Evolutionary conservation across 805 yeast genomes (phyloP), one percentile per base, ranked within the genome.

Genomic region (Spathaspora boniae): DNA sequence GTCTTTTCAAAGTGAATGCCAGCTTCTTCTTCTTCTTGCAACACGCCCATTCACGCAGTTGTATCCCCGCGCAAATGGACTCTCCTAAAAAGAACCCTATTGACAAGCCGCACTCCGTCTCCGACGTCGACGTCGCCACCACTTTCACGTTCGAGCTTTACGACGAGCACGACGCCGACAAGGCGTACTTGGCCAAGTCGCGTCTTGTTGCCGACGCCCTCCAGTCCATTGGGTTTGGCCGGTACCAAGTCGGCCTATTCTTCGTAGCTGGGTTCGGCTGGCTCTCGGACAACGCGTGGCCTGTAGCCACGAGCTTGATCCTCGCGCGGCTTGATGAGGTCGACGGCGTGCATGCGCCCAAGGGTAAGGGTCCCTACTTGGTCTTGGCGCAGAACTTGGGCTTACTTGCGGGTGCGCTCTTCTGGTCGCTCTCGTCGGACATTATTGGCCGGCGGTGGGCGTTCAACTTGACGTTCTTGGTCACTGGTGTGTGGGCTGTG

Each of bases 241-340:
- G 39, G 44, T 73, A 72, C 46, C 82, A 76, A 42, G 53, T 58
- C 34, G 68, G 73, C 41, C 51, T 75, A 6, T 74, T 76, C 45
- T 61, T 66, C 41, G 57, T 76, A n/a, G 76, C 76, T 18, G 82
- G 82, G 4, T 68, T 74, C 54, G 82, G 82, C 18, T 76, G 76
- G 54, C 69, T 77, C 7, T 75, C 68, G 8, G 69, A 64, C 40
- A 64, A 64, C 40, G 62, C 63, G 2, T 65, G 67, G 60, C 70
- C 70, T 6, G 50, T 60, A 9, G 67, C 59, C 5, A 57, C 62
- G 1, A 45, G 60, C 12, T 53, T 62, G 32, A 56, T 65, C 11
- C 38, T 62, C 30, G 53, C 58, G 19, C 40, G 61, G 9, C 41
- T 65, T 26, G 48, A 35, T 20, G 69, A 64, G 36, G 48, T 43